phyloP scores from a whole-genome alignment of 129 eudicot genomes.

The Saposhnikovia divaricata region DNA sequence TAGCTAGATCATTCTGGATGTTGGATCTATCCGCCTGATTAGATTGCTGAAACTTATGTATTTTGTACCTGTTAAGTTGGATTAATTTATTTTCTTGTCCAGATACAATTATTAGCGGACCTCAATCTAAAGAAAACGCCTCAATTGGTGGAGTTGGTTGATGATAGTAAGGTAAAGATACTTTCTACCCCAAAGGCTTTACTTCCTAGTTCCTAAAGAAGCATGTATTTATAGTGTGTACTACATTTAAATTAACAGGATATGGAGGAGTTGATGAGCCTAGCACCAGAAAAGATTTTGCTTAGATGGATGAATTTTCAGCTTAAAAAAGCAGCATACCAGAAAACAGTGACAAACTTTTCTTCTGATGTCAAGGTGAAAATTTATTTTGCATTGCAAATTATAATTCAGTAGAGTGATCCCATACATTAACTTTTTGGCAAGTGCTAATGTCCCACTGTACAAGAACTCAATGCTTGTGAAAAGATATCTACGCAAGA shows the following conservation, averaged over 20 bases:
- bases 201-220: constrained; percentile 7
- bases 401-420: neutral
- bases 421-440: neutral
- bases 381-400: neutral
- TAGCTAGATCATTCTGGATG: constrained; percentile 5
- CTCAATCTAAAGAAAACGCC: constrained; percentile 93
- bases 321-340: constrained; percentile 64
- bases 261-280: constrained; percentile 91
- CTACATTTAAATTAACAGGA: constrained; percentile 36
- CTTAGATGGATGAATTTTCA: constrained; percentile 98
- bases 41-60: neutral
- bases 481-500: neutral
- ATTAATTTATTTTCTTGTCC: constrained; percentile 6
- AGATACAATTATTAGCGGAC: constrained; percentile 94
- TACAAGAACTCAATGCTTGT: neutral
- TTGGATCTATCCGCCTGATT: neutral
- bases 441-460: neutral
- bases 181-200: constrained; percentile 3
- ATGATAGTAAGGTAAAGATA: constrained; percentile 58
- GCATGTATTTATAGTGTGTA: no score
- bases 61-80: neutral
- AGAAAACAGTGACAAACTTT: constrained; percentile 75
- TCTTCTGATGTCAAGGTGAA: constrained; percentile 89
- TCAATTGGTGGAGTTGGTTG: constrained; percentile 85
- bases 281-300: constrained; percentile 89